Conservation (phyloP, 331 rosid species). For the Prunus yedoensis region DNA sequence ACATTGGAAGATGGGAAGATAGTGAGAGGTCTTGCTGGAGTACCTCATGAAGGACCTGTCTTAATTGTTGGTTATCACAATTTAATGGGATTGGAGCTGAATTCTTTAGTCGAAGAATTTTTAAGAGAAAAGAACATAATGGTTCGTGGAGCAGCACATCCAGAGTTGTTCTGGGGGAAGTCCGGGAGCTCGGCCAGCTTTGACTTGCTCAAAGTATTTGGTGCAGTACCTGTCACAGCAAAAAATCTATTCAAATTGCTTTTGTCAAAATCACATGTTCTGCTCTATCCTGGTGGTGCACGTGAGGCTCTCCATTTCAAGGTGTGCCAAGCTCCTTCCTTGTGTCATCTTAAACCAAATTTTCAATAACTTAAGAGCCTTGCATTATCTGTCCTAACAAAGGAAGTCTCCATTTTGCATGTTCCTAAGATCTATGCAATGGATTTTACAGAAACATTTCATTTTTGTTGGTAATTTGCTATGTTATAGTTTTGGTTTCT, state of each 20-base stretch:
- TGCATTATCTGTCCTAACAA: too few species aligned
- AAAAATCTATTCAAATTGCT: slow-evolving; percentile 67
- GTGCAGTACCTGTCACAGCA: slow-evolving; percentile 79
- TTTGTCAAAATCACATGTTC: slow-evolving; percentile 67
- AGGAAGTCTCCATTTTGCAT: neutral
- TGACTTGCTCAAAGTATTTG: slow-evolving; percentile 72
- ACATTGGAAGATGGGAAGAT: slow-evolving; percentile 84
- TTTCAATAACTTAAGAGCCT: neutral
- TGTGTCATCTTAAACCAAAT: neutral
- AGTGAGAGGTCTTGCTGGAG: slow-evolving; percentile 84
- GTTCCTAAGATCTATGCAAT: neutral
- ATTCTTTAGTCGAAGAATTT: slow-evolving; percentile 52
- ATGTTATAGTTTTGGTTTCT: slow-evolving; percentile 20
- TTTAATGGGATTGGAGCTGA: slow-evolving; percentile 67
- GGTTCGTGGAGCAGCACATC: slow-evolving; percentile 85
- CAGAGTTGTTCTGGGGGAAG: slow-evolving; percentile 40
- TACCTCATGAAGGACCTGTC: slow-evolving; percentile 91
- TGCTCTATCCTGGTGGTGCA: slow-evolving; percentile 93
- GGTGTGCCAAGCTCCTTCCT: slow-evolving; percentile 46
- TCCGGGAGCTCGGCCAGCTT: slow-evolving; percentile 27
- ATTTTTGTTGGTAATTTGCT: neutral
- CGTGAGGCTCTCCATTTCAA: slow-evolving; percentile 89
- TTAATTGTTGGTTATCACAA: slow-evolving; percentile 80
- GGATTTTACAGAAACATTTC: neutral
- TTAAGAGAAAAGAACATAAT: slow-evolving; percentile 61